Percentiles rank a stretch among this genome's conserved stretches.
Evolutionary conservation across 208 protist genomes (phyloP).

Genomic region (Acanthamoeba lugdunensis): DNA sequence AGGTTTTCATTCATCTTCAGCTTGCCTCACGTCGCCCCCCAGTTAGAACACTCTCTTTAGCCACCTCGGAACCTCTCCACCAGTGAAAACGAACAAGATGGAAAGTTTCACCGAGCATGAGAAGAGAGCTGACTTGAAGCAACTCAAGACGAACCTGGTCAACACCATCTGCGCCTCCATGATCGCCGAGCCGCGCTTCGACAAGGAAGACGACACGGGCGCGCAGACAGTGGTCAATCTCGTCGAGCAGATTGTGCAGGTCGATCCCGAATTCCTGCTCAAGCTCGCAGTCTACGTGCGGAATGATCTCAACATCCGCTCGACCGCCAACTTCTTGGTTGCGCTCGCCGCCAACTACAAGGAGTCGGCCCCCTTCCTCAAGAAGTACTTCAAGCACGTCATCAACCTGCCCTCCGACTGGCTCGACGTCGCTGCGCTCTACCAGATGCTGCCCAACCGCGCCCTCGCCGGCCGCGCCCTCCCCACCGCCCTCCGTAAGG

Average conservation of each 20-base stretch:
- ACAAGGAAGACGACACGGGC: background rate
- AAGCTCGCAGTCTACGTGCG: constrained; percentile 66
- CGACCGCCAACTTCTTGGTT: constrained; percentile 92
- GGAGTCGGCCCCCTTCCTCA: constrained; percentile 90
- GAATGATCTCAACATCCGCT: constrained; percentile 91
- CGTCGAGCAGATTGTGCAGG: constrained; percentile 44
- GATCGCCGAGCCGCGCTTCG: constrained; percentile 66
- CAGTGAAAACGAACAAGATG: background rate
- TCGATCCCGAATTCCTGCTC: constrained; percentile 73
- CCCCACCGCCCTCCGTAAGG: constrained; percentile 90
- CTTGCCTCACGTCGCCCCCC: background rate
- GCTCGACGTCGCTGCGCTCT: constrained; percentile 92
- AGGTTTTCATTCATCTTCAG: background rate
- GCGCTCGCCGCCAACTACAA: constrained; percentile 89
- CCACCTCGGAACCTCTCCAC: constrained; percentile 16
- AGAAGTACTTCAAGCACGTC: constrained; percentile 89
- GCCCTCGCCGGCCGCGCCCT: constrained; percentile 77
- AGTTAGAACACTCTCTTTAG: background rate
- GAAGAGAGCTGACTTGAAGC: constrained; percentile 38
- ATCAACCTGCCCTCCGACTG: constrained; percentile 93
- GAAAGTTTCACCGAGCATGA: constrained; percentile 2
- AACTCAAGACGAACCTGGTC: constrained; percentile 61
- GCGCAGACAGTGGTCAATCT: constrained; percentile 15
- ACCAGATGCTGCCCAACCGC: constrained; percentile 64
- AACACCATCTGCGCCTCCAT: constrained; percentile 63